A percentile compares a stretch with the other conserved stretches of the same genome.
These are phyloP conservation scores for Sphaerulina vaccinii DNA, from an alignment of 2,329 filamentous ascomycete species.

Conservation along the genomic window DNA sequence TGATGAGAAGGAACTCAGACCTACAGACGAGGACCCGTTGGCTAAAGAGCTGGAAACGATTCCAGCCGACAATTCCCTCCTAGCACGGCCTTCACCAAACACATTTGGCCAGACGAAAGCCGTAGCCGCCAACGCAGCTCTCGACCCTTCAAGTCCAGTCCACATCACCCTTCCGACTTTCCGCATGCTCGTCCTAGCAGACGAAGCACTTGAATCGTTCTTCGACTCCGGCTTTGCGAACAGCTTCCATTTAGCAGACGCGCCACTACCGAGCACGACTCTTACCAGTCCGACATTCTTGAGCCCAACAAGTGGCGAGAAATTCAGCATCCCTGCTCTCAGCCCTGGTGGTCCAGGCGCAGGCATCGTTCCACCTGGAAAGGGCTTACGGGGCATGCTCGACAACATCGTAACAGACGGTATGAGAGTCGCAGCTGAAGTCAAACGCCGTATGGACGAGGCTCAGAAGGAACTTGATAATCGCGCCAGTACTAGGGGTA, in stretches of 20 bases:
- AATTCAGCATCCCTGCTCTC: slow-evolving; percentile 24
- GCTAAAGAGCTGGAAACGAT: background rate
- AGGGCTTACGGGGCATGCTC: slow-evolving; percentile 84
- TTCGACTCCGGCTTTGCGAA: slow-evolving; percentile 94
- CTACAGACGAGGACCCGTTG: slow-evolving; percentile 22
- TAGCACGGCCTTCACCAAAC: slow-evolving; percentile 32
- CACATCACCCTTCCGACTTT: slow-evolving; percentile 97
- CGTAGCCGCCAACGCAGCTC: slow-evolving; percentile 79
- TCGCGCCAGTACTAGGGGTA: slow-evolving; percentile 62
- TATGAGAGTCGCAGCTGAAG: slow-evolving; percentile 92
- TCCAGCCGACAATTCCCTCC: slow-evolving; percentile 27
- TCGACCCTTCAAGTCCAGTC: slow-evolving; percentile 88
- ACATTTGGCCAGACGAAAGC: slow-evolving; percentile 51
- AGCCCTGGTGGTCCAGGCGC: slow-evolving; percentile 39
- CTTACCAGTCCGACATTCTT: slow-evolving; percentile 65
- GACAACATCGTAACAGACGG: slow-evolving; percentile 98
- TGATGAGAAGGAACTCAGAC: slow-evolving; percentile 40
- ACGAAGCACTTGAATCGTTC: slow-evolving; percentile 93
- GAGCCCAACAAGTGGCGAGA: slow-evolving; percentile 53
- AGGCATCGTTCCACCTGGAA: slow-evolving; percentile 61
- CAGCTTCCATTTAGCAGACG: slow-evolving; percentile 83
- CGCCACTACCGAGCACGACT: slow-evolving; percentile 49
- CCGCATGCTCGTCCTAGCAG: slow-evolving; percentile 95
- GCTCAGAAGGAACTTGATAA: slow-evolving; percentile 88
- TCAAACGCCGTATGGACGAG: slow-evolving; percentile 89